These are phyloP conservation scores for Naegleria fowleri DNA, from an alignment of 208 protist species.

Conservation along the genomic window DNA sequence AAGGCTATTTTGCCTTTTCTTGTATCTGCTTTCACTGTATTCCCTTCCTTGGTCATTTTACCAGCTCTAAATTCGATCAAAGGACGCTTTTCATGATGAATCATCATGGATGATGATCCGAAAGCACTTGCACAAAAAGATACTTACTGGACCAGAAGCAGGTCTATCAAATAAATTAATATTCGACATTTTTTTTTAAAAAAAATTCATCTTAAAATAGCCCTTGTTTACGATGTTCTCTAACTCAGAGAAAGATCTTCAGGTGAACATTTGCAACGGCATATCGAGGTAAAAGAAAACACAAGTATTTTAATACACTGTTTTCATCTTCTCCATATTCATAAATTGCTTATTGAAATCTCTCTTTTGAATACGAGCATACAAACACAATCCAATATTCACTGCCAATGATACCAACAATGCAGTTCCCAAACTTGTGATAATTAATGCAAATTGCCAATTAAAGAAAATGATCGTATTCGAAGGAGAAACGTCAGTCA, in stretches of 20 bases:
- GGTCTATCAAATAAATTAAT: no score
- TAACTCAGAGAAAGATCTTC: no score
- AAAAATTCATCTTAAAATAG: no score
- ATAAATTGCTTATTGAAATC: no score
- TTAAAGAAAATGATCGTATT: background rate
- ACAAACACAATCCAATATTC: background rate
- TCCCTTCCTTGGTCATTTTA: background rate
- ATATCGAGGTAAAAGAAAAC: background rate
- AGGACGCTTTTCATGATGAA: background rate
- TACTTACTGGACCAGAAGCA: no score
- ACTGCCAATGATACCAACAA: background rate
- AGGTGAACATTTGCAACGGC: no score
- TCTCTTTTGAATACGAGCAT: background rate
- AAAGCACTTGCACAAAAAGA: no score
- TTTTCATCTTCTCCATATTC: no score
- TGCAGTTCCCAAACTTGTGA: background rate
- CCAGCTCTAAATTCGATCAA: conserved; percentile 8
- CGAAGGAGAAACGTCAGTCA: background rate
- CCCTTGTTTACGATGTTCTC: no score
- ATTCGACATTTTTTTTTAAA: no score
- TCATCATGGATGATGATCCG: no score
- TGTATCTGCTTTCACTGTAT: background rate
- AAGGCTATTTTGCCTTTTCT: conserved; percentile 4
- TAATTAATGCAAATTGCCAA: background rate
- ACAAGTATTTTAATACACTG: no score